Conservation (phyloP, 73 alveolate species). For the Uronychia binucleata region DNA sequence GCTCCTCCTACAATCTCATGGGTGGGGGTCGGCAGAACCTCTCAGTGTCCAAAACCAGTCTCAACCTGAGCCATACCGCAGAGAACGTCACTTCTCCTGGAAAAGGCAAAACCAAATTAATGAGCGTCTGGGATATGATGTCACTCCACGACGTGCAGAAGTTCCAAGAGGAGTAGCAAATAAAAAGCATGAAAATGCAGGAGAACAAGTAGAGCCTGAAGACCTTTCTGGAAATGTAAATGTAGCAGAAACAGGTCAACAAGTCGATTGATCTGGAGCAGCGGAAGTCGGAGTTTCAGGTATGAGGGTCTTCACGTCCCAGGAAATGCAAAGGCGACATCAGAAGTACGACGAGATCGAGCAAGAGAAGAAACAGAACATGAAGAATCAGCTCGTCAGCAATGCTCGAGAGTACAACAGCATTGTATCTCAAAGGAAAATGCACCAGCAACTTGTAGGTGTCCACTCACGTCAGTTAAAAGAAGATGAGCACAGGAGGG, state of each 20-base stretch:
- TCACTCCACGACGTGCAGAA: background rate
- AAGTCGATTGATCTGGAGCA: background rate
- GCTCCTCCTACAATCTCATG: too few relatives aligned
- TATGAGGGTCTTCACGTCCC: too few relatives aligned
- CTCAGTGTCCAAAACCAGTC: background rate
- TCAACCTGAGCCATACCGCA: background rate
- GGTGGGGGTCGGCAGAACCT: too few relatives aligned
- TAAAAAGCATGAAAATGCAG: background rate
- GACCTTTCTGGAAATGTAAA: background rate
- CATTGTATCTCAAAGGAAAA: background rate
- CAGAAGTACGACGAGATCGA: background rate
- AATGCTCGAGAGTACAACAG: background rate
- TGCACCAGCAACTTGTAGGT: background rate
- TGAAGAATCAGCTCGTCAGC: background rate
- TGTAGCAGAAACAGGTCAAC: background rate
- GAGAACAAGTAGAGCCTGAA: background rate
- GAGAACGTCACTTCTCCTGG: background rate
- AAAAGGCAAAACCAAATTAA: background rate
- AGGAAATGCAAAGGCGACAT: background rate
- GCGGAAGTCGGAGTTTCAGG: background rate
- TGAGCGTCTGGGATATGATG: background rate
- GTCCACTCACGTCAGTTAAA: background rate
- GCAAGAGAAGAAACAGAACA: background rate
- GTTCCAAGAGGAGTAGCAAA: background rate
- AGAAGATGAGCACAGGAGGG: background rate